Evolutionary conservation across 805 yeast species (phyloP).

Genomic region (Jamesozyma gamospora): DNA sequence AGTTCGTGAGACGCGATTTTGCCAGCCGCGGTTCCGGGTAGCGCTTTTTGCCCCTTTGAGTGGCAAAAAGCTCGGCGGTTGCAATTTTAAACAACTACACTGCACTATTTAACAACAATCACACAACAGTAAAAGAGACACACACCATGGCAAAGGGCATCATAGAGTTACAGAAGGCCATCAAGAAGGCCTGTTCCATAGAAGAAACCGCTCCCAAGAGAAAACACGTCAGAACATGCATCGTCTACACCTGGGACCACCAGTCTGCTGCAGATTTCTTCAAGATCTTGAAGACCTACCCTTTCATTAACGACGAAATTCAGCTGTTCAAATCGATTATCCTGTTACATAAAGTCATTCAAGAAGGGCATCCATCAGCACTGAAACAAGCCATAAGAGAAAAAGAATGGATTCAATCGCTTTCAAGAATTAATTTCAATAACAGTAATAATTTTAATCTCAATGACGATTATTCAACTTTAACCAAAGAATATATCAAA

Average conservation of each 20-base stretch:
- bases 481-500: constrained; percentile 67
- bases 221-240: constrained; percentile 91
- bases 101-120: no score
- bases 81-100: no score
- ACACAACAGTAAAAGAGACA: no score
- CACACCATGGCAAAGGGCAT: constrained; percentile 25
- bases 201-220: constrained; percentile 93
- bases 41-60: no score
- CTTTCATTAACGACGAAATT: constrained; percentile 67
- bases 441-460: no score
- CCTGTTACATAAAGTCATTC: constrained; percentile 82
- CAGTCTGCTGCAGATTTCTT: constrained; percentile 76
- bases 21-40: no score
- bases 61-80: no score
- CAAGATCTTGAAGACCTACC: constrained; percentile 69
- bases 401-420: constrained; percentile 64
- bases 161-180: constrained; percentile 32
- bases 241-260: constrained; percentile 94
- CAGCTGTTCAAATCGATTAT: constrained; percentile 81
- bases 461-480: constrained; percentile 54
- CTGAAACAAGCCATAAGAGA: constrained; percentile 72
- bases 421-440: constrained; percentile 47
- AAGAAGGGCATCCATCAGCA: constrained; percentile 91
- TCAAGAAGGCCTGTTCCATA: constrained; percentile 70
- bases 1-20: no score